Percentiles rank a stretch among this genome's conserved stretches.
These are phyloP conservation scores for Crithidia brevicula DNA, from an alignment of 208 protist genomes.

Conservation along the genomic window DNA sequence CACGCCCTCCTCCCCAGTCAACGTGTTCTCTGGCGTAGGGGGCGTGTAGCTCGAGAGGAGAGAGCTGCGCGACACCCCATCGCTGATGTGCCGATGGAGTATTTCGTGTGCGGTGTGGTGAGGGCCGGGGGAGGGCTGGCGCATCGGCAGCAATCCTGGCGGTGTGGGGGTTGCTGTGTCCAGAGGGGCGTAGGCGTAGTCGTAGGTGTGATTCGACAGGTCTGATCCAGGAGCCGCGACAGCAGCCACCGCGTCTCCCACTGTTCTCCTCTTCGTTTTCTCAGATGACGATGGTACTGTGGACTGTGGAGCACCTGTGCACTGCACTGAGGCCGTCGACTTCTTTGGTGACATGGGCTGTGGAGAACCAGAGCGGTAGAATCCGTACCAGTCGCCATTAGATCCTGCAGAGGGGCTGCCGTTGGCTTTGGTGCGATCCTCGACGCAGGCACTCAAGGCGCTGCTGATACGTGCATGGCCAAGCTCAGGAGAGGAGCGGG, in stretches of 20 bases:
- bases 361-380: background rate
- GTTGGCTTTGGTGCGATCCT: background rate
- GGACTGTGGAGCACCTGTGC: background rate
- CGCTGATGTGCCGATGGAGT: no score
- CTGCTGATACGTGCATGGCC: background rate
- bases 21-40: no score
- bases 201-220: no score
- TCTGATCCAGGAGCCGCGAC: background rate
- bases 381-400: background rate
- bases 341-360: background rate
- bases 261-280: background rate
- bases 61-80: background rate
- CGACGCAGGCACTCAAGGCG: background rate
- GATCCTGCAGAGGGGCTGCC: background rate
- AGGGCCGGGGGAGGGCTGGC: background rate
- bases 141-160: background rate
- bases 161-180: background rate
- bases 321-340: no score
- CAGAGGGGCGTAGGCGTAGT: background rate
- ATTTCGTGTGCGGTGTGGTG: background rate
- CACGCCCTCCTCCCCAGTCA: no score
- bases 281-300: background rate
- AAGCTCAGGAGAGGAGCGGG: background rate
- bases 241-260: no score
- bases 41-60: no score